phyloP scores from a whole-genome alignment of 2,329 filamentous ascomycete genomes.

The Colletotrichum liriopes region DNA sequence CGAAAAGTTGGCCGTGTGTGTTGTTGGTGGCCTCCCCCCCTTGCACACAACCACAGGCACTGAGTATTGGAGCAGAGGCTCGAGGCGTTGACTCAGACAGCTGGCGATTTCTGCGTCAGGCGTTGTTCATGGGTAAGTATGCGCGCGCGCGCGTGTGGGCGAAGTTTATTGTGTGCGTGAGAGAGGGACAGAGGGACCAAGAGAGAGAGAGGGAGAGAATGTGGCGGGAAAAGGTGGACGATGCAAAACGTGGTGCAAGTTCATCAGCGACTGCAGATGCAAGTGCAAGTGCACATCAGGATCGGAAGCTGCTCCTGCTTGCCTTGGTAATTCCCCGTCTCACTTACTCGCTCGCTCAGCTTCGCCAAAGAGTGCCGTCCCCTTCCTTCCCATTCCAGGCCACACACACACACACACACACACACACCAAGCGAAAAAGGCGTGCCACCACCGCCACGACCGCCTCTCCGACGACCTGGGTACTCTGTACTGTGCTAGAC shows the following conservation, averaged over 20 bases:
- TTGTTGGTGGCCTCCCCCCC: not conserved
- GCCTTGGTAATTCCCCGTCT: not conserved
- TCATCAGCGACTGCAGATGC: not conserved
- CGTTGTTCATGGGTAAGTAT: not conserved
- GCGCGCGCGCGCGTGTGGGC: not conserved
- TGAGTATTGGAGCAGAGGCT: conserved; percentile 7
- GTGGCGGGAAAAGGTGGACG: not conserved
- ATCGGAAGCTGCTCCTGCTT: not conserved
- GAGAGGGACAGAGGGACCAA: not conserved
- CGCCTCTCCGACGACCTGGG: not conserved
- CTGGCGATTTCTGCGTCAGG: conserved; percentile 23
- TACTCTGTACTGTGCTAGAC: not conserved
- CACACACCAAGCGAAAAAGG: not conserved
- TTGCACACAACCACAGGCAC: not conserved
- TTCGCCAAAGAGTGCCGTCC: not conserved
- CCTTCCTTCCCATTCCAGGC: not conserved
- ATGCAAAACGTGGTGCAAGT: conserved; percentile 12
- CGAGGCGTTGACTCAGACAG: conserved; percentile 27
- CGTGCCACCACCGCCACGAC: not conserved
- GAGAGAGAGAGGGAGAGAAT: not conserved
- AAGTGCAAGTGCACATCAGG: conserved; percentile 18
- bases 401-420: not conserved
- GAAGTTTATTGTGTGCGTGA: not conserved
- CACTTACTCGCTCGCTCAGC: not conserved
- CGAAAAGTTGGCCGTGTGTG: not conserved